Conservation (phyloP, 2,329 filamentous ascomycete genomes). For the Alternaria atra region DNA sequence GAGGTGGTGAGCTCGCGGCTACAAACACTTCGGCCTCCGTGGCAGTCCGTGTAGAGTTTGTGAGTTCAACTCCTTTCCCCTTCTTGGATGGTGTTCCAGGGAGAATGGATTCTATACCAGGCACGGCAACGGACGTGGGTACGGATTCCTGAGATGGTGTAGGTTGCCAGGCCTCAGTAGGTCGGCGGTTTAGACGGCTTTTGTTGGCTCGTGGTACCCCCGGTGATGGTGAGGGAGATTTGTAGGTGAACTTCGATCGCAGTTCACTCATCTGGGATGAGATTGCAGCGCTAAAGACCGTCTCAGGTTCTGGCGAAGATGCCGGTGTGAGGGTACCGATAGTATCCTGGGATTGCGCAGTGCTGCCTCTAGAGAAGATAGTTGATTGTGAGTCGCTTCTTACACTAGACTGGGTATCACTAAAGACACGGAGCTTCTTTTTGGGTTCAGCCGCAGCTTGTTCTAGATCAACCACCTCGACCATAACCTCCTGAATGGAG, state of each 20-base stretch:
- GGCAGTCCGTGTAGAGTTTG: conserved; percentile 38
- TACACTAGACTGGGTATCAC: conserved; percentile 32
- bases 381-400: conserved; percentile 42
- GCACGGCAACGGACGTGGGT: neutral
- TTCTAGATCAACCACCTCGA: conserved; percentile 46
- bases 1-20: conserved; percentile 39
- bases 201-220: conserved; percentile 7
- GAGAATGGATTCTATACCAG: conserved; percentile 10
- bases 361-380: conserved; percentile 31
- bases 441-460: conserved; percentile 39
- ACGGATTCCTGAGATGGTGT: conserved; percentile 12
- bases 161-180: conserved; percentile 18
- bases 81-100: conserved; percentile 15
- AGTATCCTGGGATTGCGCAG: conserved; percentile 38
- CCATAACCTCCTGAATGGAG: conserved; percentile 56
- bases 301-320: conserved; percentile 42
- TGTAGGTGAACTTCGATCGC: conserved; percentile 44
- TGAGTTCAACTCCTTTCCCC: conserved; percentile 20
- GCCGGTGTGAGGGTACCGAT: conserved; percentile 42
- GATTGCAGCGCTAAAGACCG: conserved; percentile 36
- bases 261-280: conserved; percentile 42
- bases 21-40: conserved; percentile 46
- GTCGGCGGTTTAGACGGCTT: conserved; percentile 14
- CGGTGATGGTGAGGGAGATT: conserved; percentile 16
- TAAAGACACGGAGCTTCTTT: conserved; percentile 47